Conservation (phyloP, 2,329 filamentous ascomycete genomes). For the Alternaria alternata region DNA sequence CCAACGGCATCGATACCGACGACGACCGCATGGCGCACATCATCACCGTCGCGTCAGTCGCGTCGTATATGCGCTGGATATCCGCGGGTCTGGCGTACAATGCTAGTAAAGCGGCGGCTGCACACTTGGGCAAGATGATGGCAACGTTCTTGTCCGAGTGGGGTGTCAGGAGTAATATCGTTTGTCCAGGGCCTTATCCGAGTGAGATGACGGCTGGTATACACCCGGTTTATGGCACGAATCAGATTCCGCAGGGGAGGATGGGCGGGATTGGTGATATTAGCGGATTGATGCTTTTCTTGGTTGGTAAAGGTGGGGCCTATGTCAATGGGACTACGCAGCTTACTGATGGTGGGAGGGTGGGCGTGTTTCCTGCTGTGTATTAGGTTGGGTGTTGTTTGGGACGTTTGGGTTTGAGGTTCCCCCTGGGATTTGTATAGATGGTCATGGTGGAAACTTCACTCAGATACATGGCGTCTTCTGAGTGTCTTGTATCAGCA, state of each 20-base stretch:
- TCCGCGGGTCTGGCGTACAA: constrained; percentile 55
- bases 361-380: constrained; percentile 43
- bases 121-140: constrained; percentile 57
- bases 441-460: too few relatives aligned
- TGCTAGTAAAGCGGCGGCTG: constrained; percentile 55
- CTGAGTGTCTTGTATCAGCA: too few relatives aligned
- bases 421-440: too few relatives aligned
- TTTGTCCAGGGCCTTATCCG: constrained; percentile 56
- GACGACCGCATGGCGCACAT: constrained; percentile 56
- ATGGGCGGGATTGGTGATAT: constrained; percentile 57
- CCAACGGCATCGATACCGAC: constrained; percentile 35
- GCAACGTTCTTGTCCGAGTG: constrained; percentile 53
- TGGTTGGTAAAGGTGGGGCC: constrained; percentile 60
- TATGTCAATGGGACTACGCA: constrained; percentile 64
- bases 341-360: constrained; percentile 57
- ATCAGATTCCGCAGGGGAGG: constrained; percentile 51
- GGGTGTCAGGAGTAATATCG: constrained; percentile 57
- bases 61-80: constrained; percentile 50
- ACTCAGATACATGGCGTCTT: too few relatives aligned
- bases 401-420: too few relatives aligned
- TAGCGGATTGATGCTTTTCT: constrained; percentile 59
- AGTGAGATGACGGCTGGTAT: constrained; percentile 54
- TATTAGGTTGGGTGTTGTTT: constrained; percentile 30
- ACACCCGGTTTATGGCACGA: constrained; percentile 41
- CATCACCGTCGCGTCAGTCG: constrained; percentile 55